Base-by-base conservation (phyloP, 257 asterid species). In the Solanum sejunctum region DNA sequence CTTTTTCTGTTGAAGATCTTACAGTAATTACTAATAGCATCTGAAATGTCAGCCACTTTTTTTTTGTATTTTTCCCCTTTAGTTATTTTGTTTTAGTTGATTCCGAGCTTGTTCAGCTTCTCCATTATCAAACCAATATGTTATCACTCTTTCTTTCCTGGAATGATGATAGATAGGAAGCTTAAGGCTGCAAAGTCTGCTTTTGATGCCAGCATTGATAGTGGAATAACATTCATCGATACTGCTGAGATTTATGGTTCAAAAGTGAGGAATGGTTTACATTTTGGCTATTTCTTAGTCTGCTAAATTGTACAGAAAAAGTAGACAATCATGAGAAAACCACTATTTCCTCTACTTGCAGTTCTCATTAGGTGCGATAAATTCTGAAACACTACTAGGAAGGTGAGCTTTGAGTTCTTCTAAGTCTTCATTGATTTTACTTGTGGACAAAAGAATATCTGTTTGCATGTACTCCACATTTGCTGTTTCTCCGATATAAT, bases 181-280 rank as follows among this genome's bases (percentile, higher is more conserved):
- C 49, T 95, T 85, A 95, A 94, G 91, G 98, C 97, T 61, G 97
- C 98, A 60, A 95, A 94, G 88, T 60, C 93, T 73, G 98, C 99
- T 84, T 95, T 95, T 61, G 96, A 95, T 73, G 84, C 92, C 61
- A 94, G 99, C 71, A 70, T 95, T 20, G 98, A 95, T 67, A 83
- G 91, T 77, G 98, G 99, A 45, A 92, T 95, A 69, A 93, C 98
- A 86, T 89, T 95, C 83, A 85, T 94, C 83, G 99, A 95, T 84
- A 95, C 98, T 66, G 98, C 97, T 41, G 99, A 95, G 91, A 98
- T 95, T 86, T 95, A 95, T 67, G 98, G 98, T 84, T 92, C 99
- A 84, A 88, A 86, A 95, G 98, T 94, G 86, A 61, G 93, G 83
- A 83, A 63, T 32, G 61, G 47, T 83, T 87, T 84, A n/a, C 28